These are phyloP conservation scores for Lolium multiflorum DNA, from an alignment of 176 grass and related monocot genomes.

Conservation along the genomic window DNA sequence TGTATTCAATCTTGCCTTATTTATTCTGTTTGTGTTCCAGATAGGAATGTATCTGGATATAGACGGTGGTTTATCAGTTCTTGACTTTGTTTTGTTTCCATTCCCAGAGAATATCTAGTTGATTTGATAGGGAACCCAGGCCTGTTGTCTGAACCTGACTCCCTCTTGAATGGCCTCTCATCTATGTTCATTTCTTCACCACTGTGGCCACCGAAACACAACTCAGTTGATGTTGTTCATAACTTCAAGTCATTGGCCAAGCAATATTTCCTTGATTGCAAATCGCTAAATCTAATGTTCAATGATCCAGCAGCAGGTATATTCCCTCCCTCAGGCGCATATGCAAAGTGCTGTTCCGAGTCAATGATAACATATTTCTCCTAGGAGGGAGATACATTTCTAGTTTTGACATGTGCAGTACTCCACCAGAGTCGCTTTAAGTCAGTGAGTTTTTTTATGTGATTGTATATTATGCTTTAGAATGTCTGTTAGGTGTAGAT, in stretches of 20 bases:
- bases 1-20: neutral
- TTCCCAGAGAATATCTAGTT: conserved; percentile 73
- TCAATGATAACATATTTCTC: neutral
- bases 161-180: conserved; percentile 76
- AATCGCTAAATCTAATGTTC: conserved; percentile 78
- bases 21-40: conserved; percentile 6
- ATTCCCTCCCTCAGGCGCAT: neutral
- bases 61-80: neutral
- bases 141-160: conserved; percentile 74
- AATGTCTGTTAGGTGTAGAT: neutral
- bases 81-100: conserved; percentile 35
- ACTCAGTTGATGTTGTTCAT: conserved; percentile 52
- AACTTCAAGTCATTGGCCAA: conserved; percentile 71
- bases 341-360: neutral
- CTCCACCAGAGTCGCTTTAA: neutral
- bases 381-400: neutral
- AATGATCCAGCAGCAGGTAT: conserved; percentile 56
- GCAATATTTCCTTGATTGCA: conserved; percentile 79
- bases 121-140: conserved; percentile 81
- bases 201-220: conserved; percentile 60
- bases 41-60: neutral
- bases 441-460: neutral
- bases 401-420: neutral
- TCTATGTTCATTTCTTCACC: conserved; percentile 74
- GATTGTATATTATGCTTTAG: neutral